A percentile compares a stretch with the other conserved stretches of the same genome.
Evolutionary conservation across 2,329 filamentous ascomycete genomes (phyloP).

Genomic region (Aspergillus latus): DNA sequence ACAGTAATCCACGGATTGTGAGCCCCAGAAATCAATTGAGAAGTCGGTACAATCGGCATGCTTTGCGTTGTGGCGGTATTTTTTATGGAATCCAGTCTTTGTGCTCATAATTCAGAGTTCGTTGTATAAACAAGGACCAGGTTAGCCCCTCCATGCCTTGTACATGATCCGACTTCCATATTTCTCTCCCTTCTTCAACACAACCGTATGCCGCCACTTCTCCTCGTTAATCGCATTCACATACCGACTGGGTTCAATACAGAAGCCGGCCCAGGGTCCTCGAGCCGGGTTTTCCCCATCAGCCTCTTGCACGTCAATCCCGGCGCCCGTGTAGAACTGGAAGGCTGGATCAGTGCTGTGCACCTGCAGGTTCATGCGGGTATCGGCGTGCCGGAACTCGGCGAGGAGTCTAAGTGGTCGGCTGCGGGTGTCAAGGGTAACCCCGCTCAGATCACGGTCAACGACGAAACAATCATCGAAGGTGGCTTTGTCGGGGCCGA

Average conservation of each 20-base stretch:
- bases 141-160: slow-evolving; percentile 70
- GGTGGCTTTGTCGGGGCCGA: slow-evolving; percentile 69
- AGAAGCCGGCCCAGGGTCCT: slow-evolving; percentile 73
- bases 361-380: slow-evolving; percentile 79
- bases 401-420: slow-evolving; percentile 66
- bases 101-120: not conserved
- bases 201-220: slow-evolving; percentile 73
- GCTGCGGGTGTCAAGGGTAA: slow-evolving; percentile 66
- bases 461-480: slow-evolving; percentile 91
- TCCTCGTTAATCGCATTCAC: slow-evolving; percentile 84
- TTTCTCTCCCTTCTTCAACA: slow-evolving; percentile 79
- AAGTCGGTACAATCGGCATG: not conserved
- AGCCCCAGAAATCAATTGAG: not conserved
- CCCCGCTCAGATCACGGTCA: slow-evolving; percentile 59
- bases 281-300: slow-evolving; percentile 59
- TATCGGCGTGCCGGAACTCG: slow-evolving; percentile 69
- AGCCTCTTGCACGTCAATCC: slow-evolving; percentile 71
- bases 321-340: slow-evolving; percentile 92
- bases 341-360: slow-evolving; percentile 91
- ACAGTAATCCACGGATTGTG: not conserved
- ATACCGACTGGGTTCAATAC: slow-evolving; percentile 86
- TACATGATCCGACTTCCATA: slow-evolving; percentile 84
- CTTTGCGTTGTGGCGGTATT: not conserved
- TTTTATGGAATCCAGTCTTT: not conserved
- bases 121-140: not conserved